Conservation (phyloP, 106 monocot species). For the Triglochin maritima region DNA sequence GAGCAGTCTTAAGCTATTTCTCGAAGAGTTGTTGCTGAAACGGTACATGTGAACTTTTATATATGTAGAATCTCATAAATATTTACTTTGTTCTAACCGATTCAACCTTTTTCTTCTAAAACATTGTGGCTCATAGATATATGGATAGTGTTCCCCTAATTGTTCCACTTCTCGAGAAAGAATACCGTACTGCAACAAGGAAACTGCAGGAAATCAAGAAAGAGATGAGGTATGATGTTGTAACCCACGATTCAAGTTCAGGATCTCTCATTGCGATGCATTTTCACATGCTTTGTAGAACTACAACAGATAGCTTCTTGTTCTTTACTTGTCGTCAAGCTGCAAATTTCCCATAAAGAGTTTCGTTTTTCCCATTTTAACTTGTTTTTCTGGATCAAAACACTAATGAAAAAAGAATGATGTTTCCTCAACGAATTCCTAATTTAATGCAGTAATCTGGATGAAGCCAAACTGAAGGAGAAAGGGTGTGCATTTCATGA, state of each 20-base stretch:
- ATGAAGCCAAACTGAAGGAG: constrained; percentile 70
- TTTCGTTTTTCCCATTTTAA: too few species aligned
- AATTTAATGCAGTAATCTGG: constrained; percentile 35
- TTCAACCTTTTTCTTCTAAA: constrained; percentile 2
- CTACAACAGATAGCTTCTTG: too few species aligned
- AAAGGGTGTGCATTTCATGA: constrained; percentile 53
- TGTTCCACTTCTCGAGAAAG: constrained; percentile 79
- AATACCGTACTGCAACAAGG: constrained; percentile 50
- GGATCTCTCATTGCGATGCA: too few species aligned
- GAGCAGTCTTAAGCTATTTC: constrained; percentile 64
- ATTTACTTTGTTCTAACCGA: background rate
- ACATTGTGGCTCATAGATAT: constrained; percentile 34
- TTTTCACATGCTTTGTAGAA: too few species aligned
- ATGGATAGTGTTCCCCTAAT: constrained; percentile 78
- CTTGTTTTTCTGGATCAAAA: too few species aligned
- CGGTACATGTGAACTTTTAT: constrained; percentile 23
- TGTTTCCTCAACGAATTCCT: background rate
- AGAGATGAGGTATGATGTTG: constrained; percentile 46
- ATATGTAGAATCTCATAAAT: background rate
- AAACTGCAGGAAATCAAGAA: constrained; percentile 60
- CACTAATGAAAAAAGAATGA: too few species aligned
- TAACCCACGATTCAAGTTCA: too few species aligned
- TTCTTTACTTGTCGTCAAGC: too few species aligned
- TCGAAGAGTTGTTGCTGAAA: constrained; percentile 70
- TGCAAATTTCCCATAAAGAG: too few species aligned